Percentiles rank a stretch among this genome's conserved stretches.
phyloP scores from a whole-genome alignment of 805 yeast genomes.

The Soucietia sequanensis region DNA sequence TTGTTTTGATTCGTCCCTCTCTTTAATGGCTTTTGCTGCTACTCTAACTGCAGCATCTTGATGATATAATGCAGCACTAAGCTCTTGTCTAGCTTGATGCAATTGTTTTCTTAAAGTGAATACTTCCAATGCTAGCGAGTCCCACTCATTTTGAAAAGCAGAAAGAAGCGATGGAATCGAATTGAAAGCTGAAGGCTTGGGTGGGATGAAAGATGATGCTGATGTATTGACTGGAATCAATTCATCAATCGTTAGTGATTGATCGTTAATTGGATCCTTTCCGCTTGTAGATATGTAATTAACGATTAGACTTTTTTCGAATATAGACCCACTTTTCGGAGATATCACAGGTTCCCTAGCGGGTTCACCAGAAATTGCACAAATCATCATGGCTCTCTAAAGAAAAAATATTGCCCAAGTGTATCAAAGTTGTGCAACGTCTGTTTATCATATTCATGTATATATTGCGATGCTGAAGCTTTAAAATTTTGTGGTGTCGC shows the following conservation, averaged over 20 bases:
- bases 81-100: conserved; percentile 61
- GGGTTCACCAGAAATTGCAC: conserved; percentile 63
- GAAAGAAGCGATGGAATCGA: conserved; percentile 79
- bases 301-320: conserved; percentile 60
- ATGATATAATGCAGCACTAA: conserved; percentile 75
- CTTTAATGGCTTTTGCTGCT: conserved; percentile 70
- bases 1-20: conserved; percentile 69
- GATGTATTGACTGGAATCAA: conserved; percentile 40
- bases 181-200: conserved; percentile 48
- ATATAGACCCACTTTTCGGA: conserved; percentile 64
- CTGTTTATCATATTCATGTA: no score
- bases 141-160: conserved; percentile 87
- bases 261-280: conserved; percentile 73
- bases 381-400: no score
- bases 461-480: no score
- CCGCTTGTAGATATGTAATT: conserved; percentile 64
- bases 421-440: no score
- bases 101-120: conserved; percentile 75
- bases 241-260: conserved; percentile 57
- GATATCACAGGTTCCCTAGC: conserved; percentile 76
- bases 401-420: no score
- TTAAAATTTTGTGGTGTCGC: no score
- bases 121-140: conserved; percentile 76
- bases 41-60: conserved; percentile 91
- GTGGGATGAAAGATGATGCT: conserved; percentile 25